These are phyloP conservation scores for Lyophyllum decastes DNA, from an alignment of 768 basidiomycete species.

Conservation along the genomic window DNA sequence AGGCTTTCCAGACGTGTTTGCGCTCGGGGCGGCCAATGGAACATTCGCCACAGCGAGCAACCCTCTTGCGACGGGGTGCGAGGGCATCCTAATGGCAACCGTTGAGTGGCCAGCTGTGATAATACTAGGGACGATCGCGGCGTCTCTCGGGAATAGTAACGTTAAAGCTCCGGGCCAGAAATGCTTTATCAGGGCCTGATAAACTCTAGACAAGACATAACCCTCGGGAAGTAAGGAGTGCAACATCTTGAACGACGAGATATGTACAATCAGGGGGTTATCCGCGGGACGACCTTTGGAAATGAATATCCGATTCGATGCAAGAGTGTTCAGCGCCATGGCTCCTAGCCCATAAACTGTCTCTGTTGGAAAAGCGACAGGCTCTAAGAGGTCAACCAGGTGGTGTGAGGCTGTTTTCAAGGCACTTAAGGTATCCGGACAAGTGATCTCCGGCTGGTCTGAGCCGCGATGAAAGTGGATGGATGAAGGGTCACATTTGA, in stretches of 20 bases:
- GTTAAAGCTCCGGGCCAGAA: conserved; percentile 98
- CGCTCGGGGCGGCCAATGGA: conserved; percentile 93
- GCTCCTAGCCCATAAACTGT: conserved; percentile 99
- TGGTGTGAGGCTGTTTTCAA: conserved; percentile 57
- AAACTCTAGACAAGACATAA: conserved; percentile 64
- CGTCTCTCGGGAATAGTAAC: conserved; percentile 81
- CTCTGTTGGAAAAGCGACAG: conserved; percentile 94
- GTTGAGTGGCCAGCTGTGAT: conserved; percentile 81
- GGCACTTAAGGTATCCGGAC: conserved; percentile 50
- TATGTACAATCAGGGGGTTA: conserved; percentile 97
- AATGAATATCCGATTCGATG: conserved; percentile 74
- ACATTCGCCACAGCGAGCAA: conserved; percentile 73
- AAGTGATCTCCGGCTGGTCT: conserved; percentile 50
- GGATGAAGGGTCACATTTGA: conserved; percentile 63
- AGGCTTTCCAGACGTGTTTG: conserved; percentile 92
- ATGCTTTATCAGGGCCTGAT: conserved; percentile 70
- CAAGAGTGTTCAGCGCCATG: conserved; percentile 63
- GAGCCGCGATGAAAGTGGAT: conserved; percentile 53
- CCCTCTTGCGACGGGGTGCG: conserved; percentile 89
- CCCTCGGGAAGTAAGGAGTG: conserved; percentile 64
- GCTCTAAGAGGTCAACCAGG: conserved; percentile 47
- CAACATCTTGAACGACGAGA: conserved; percentile 87
- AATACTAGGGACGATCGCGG: conserved; percentile 61
- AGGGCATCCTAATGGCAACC: conserved; percentile 92
- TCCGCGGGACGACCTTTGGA: conserved; percentile 93